Evolutionary conservation across 257 asterid species (phyloP).

Genomic region (Capsicum rhomboideum): DNA sequence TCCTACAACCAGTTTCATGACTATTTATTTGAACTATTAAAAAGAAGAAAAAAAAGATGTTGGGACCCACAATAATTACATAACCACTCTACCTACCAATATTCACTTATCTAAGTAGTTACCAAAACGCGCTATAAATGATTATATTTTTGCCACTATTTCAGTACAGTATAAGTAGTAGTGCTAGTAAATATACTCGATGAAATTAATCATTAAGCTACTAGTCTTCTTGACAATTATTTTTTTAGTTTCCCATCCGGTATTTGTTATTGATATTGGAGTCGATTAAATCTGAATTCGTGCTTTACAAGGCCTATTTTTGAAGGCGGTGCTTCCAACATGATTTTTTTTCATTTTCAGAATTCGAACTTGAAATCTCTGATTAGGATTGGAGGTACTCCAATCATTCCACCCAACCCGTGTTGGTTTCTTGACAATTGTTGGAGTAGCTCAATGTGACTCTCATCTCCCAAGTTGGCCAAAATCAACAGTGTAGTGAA

Average conservation of each 20-base stretch:
- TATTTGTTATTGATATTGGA: not conserved
- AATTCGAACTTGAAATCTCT: fast-evolving
- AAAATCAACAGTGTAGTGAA: not conserved
- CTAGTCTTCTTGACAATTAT: not conserved
- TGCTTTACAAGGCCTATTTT: fast-evolving
- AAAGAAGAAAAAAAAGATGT: not conserved
- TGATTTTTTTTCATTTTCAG: not conserved
- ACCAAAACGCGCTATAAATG: not conserved
- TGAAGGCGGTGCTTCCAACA: not conserved
- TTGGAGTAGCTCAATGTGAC: not conserved
- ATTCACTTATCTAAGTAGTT: not conserved
- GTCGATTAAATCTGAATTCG: not conserved
- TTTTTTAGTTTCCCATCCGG: too few species aligned
- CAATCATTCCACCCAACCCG: not conserved
- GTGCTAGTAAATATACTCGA: not conserved
- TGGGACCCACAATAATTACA: not conserved
- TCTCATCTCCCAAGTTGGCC: not conserved
- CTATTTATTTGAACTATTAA: not conserved
- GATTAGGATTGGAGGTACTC: not conserved
- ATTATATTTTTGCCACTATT: not conserved
- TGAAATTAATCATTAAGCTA: not conserved
- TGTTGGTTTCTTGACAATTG: not conserved
- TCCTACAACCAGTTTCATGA: not conserved
- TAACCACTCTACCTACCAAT: not conserved
- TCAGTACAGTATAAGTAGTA: not conserved